Conservation (phyloP, 495 filamentous ascomycete species). For the Penicillium maclennaniae region DNA sequence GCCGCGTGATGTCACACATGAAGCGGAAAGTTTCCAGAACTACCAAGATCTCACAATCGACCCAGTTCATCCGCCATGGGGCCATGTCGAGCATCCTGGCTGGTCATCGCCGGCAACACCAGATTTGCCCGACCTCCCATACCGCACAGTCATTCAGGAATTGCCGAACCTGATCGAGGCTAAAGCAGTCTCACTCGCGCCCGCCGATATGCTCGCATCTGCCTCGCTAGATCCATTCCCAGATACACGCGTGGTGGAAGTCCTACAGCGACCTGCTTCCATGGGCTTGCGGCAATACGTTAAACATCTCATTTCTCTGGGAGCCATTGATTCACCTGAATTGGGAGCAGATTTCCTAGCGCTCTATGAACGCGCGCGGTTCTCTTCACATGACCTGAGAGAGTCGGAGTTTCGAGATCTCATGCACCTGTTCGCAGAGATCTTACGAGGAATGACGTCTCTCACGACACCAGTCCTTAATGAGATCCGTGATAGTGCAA, state of each 20-base stretch:
- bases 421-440: slow-evolving; percentile 83
- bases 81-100: slow-evolving; percentile 75
- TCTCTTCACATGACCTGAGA: slow-evolving; percentile 56
- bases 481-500: slow-evolving; percentile 31
- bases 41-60: slow-evolving; percentile 32
- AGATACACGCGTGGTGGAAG: slow-evolving; percentile 60
- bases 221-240: slow-evolving; percentile 36
- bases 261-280: slow-evolving; percentile 64
- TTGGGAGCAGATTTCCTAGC: slow-evolving; percentile 61
- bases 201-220: slow-evolving; percentile 48
- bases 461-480: slow-evolving; percentile 50
- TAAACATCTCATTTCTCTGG: slow-evolving; percentile 60
- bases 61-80: slow-evolving; percentile 62
- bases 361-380: slow-evolving; percentile 80
- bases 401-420: slow-evolving; percentile 72
- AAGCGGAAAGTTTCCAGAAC: slow-evolving; percentile 27
- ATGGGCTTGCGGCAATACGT: slow-evolving; percentile 85
- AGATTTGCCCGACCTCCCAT: slow-evolving; percentile 76
- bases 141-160: slow-evolving; percentile 75
- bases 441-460: slow-evolving; percentile 71
- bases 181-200: slow-evolving; percentile 80
- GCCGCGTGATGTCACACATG: slow-evolving; percentile 52
- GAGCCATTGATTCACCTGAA: slow-evolving; percentile 56
- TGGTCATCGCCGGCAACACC: slow-evolving; percentile 77
- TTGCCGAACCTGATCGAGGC: slow-evolving; percentile 91